Base-by-base conservation (phyloP, 176 grass and related monocot species). In the Oryza meyeriana region DNA sequence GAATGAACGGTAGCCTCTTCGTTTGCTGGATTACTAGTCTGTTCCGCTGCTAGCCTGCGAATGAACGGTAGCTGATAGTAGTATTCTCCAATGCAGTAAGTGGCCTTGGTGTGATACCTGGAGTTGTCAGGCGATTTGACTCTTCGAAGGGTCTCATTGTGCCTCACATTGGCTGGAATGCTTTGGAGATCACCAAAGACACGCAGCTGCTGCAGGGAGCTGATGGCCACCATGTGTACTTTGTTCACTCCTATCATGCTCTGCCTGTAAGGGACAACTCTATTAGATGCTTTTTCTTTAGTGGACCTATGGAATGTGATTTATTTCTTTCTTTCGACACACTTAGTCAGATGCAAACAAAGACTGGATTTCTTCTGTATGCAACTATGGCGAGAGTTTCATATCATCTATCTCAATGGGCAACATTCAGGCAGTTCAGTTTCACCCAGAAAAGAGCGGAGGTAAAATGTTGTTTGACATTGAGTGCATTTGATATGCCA, bases 371-470 rank as follows among this genome's bases (percentile, higher is more conserved):
- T 99, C 89, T 32, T 95, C 96, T 5, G 63, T 84, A 68, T 99
- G 96, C 80, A 86, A 95, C 41, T 95, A 99, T 71, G 96, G 93
- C 27, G 87, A 80, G 20, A 90, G 80, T 69, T 99, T 99, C 80
- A 64, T 95, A 88, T 99, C 96, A 65, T 99, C 93, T 69, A 91
- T 99, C 61, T 91, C 96, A 31, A 94, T 92, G 83, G 91, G 96
- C 52, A 99, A 99, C 65, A 70, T 95, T 62, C 87, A 95, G 70
- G 96, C 91, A 39, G 91, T 99, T 80, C 96, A 99, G 80, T 99
- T 99, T 90, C 93, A 99, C 76, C 96, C 93, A 29, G 96, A 99
- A 84, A 99, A 95, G 70, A 99, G 96, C 22, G 93, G 96, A 99
- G 93, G 96, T 99, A 90, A 61, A 71, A 55, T 57, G 59, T 41